Base-by-base conservation (phyloP, 2,329 filamentous ascomycete species). In the Ophiostoma perfectum region DNA sequence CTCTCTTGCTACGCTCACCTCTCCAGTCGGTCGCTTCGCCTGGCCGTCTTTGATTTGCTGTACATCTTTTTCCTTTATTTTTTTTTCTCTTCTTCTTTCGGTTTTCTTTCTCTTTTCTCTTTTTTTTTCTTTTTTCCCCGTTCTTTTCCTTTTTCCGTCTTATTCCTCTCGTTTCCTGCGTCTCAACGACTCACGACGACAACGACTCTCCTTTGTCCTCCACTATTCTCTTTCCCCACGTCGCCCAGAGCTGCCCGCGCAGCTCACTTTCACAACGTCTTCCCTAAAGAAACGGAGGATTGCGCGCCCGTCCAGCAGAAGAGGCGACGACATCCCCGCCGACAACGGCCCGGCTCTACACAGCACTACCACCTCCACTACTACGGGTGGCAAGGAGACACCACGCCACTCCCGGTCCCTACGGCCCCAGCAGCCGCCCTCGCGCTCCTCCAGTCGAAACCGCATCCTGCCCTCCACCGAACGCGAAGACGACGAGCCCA, bases 221-320 rank as follows among this genome's bases (percentile, higher is more conserved):
- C 45, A 44, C 67, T 66, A 65, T 69, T 68, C 67, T 72, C n/a
- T 16, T 7, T 18, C 18, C 39, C 14, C 60, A 42, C 38, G 14
- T 18, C 49, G 69, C 73, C 75, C 75, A 78, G 85, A 87, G 85
- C 85, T 87, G 85, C 85, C 75, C 74, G 77, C 77, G 86, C 86
- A 88, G 87, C 87, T 89, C 87, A 80, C 83, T 78, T 82, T 84
- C 87, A 89, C 84, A 79, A 89, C 87, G 87, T 88, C 86, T 86
- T 88, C 86, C 81, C 83, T 81, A 84, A 89, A 89, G 86, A 89
- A 89, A 86, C 84, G 86, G 83, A 89, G 86, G 84, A 84, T 89
- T 75, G 81, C 81, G 75, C 83, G 81, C 74, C 80, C 78, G 76
- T 77, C 78, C 72, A 65, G 63, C 41, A 72, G 66, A 64, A 70